phyloP scores from a whole-genome alignment of 2,329 filamentous ascomycete species.

The Hymenoscyphus fraxineus region DNA sequence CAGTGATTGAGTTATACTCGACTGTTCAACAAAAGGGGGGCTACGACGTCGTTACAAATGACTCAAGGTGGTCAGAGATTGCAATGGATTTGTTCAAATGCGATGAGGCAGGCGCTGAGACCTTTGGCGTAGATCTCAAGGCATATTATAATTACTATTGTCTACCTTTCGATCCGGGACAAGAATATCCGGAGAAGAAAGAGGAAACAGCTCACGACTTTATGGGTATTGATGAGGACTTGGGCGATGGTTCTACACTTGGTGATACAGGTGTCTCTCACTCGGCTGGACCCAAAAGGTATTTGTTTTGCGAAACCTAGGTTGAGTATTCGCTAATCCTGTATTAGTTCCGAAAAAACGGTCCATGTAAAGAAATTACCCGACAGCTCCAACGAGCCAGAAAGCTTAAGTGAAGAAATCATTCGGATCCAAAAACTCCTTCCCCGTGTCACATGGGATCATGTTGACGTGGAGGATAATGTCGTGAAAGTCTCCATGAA shows the following conservation, averaged over 20 bases:
- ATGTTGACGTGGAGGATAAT: neutral
- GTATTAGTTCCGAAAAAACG: neutral
- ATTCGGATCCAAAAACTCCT: neutral
- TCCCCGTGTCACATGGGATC: neutral
- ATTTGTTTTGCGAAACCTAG: neutral
- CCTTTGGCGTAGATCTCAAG: neutral
- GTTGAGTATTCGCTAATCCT: neutral
- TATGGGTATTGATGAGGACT: neutral
- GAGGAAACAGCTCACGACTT: neutral
- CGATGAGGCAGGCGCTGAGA: neutral
- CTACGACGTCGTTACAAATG: neutral
- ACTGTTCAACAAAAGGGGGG: neutral
- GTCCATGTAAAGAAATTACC: neutral
- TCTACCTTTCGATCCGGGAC: neutral
- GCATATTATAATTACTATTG: neutral
- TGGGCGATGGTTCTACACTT: too few relatives aligned
- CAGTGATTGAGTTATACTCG: neutral
- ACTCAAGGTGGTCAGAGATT: neutral
- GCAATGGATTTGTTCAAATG: neutral
- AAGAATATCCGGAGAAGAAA: neutral
- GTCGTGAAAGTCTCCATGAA: neutral
- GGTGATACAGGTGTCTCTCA: too few relatives aligned
- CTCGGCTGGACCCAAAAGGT: neutral
- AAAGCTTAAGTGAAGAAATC: neutral
- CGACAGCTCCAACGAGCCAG: neutral